phyloP scores from a whole-genome alignment of 2,329 filamentous ascomycete genomes.

The Clarireedia hainanense region DNA sequence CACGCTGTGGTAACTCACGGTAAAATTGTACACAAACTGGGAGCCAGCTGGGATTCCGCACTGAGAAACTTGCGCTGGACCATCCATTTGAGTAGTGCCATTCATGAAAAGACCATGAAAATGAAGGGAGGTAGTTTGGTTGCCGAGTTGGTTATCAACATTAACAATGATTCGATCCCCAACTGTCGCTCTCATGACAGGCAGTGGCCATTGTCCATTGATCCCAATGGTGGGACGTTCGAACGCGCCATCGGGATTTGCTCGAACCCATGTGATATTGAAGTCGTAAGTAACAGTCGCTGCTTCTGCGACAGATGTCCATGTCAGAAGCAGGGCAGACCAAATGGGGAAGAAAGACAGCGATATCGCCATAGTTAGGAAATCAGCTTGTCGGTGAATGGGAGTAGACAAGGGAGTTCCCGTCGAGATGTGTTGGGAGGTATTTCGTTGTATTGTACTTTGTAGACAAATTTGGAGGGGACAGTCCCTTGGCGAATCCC shows the following conservation, averaged over 20 bases:
- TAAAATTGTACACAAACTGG: slow-evolving; percentile 65
- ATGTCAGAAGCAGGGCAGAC: slow-evolving; percentile 24
- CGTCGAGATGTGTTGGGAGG: neutral
- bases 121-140: slow-evolving; percentile 55
- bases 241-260: slow-evolving; percentile 62
- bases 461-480: too few species aligned
- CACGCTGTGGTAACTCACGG: slow-evolving; percentile 30
- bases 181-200: slow-evolving; percentile 52
- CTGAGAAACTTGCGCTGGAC: slow-evolving; percentile 57
- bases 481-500: too few species aligned
- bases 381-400: neutral
- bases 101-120: slow-evolving; percentile 69
- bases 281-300: slow-evolving; percentile 54
- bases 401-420: neutral
- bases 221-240: slow-evolving; percentile 65
- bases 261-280: slow-evolving; percentile 62
- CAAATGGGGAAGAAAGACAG: slow-evolving; percentile 35
- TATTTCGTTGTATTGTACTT: too few species aligned
- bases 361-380: slow-evolving; percentile 35
- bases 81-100: slow-evolving; percentile 61
- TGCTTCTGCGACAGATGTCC: slow-evolving; percentile 31
- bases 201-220: slow-evolving; percentile 69
- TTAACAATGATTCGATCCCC: slow-evolving; percentile 45
- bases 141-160: slow-evolving; percentile 34
- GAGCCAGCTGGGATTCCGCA: slow-evolving; percentile 56